Conservation (phyloP, 108 stramenopile species). For the Fistulifera pelliculosa region DNA sequence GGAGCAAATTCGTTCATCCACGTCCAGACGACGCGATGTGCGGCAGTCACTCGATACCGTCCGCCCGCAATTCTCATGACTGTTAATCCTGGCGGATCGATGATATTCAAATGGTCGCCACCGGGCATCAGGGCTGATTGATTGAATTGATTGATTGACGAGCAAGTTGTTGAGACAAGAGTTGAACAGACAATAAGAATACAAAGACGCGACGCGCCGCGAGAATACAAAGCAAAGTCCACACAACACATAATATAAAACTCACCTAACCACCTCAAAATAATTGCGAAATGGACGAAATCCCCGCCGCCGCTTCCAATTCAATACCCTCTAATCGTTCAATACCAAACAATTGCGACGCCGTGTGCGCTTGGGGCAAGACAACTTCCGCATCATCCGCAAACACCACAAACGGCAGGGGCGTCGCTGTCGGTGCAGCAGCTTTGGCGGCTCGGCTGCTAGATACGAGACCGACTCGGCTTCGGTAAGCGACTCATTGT, state of each 20-base stretch:
- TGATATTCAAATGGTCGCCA: conserved; percentile 80
- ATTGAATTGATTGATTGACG: no score
- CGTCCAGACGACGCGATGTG: conserved; percentile 85
- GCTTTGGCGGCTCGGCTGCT: neutral
- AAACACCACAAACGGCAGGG: conserved; percentile 76
- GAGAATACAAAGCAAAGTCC: no score
- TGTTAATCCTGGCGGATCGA: conserved; percentile 81
- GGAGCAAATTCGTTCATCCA: conserved; percentile 84
- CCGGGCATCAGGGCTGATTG: conserved; percentile 74
- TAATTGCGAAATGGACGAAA: conserved; percentile 58
- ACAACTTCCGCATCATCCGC: conserved; percentile 82
- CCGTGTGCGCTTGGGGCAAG: conserved; percentile 76
- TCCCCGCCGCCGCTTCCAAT: conserved; percentile 80
- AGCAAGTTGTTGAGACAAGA: neutral
- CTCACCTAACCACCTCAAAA: conserved; percentile 77
- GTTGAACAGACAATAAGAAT: neutral
- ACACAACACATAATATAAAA: neutral
- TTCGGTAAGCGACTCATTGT: conserved; percentile 24
- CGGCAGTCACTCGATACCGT: conserved; percentile 79
- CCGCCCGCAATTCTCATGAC: conserved; percentile 86
- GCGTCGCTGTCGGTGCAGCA: conserved; percentile 25
- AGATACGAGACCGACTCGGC: neutral
- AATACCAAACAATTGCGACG: conserved; percentile 79
- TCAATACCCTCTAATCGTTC: conserved; percentile 77
- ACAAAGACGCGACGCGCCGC: no score